Base-by-base conservation (phyloP, 78 protist genomes). In the Andalucia godoyi region DNA sequence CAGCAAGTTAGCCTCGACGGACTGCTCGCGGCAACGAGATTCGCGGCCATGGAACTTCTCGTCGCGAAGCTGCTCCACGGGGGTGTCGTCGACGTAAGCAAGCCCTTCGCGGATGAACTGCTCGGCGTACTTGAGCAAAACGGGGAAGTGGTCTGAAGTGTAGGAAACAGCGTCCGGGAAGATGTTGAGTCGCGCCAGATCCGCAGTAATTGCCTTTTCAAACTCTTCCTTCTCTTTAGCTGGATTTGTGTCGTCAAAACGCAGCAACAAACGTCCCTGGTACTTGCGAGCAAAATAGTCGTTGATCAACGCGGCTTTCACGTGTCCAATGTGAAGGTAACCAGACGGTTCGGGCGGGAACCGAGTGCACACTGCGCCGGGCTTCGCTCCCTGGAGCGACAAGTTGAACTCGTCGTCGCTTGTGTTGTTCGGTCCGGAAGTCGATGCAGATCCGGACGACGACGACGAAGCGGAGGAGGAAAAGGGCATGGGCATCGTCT, bases 321-420 rank as follows among this genome's bases (percentile, higher is more conserved):
- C 83, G 83, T 97, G 99, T 8, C 99, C 99, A 33, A 97, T 82
- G 77, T 95, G 99, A 23, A 97, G 62, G 66, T 74, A 94, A 6
- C 99, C 99, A 30, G 82, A 64, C 37, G 99, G 97, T 80, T 96
- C 99, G 4, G 99, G 99, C 52, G 99, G 97, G 90, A 97, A 97
- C 42, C 99, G 84, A 15, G 98, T 95, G 15, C 81, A 92, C 29
- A 97, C 99, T 57, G 84, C 29, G 17, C 98, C 98, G 37, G 18
- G n/a, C 30, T 47, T 59, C 10, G 65, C 70, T 9, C 42, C 15
- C 41, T 6, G 0, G 40, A 62, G 34, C 39, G 43, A 36, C 42
- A 29, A 2, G 46, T 60, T 61, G 43, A 30, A 2, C 17, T 45
- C 54, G 43, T 60, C 69, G 59, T 4, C 54, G 27, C 25, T 18